Evolutionary conservation across 2,329 filamentous ascomycete species (phyloP), one percentile per base, ranked within the genome.

Genomic region (Alternaria sp.): DNA sequence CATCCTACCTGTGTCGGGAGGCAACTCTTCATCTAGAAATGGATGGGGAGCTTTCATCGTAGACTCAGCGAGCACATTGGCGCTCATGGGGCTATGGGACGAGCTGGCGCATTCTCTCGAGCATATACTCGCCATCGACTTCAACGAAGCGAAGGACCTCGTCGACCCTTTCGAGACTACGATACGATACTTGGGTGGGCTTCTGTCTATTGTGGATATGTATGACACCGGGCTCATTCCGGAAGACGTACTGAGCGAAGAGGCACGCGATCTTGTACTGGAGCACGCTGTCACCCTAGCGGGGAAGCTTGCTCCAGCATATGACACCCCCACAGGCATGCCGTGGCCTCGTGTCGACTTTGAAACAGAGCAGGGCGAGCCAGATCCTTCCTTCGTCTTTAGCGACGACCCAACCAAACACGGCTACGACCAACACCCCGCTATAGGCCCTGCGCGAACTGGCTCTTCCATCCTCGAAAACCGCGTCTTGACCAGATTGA

Each of bases 311-410:
- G 78, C 72, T 5, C 79, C 80, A 7, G 79, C 78, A 3, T 82
- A 80, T 61, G 76, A 81, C 55, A 79, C 79, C 9, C 79, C 79
- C 4, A 80, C 80, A 3, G 80, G 81, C 20, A 75, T 82, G 78
- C 77, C 81, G 15, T 84, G 80, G 80, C 82, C 82, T 9, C 80
- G 80, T n/a, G 77, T 84, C 15, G 74, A 84, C 61, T 82, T 83
- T 68, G 74, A 63, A n/a, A 75, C 69, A 2, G 65, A 71, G n/a
- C 64, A 73, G 55, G 80, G 79, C 18, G 71, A 74, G 15, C 67
- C 75, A 20, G 73, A 76, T 46, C 74, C 78, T 15, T 71, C 75
- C 3, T 72, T 68, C 10, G 64, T 76, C 8, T 74, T 75, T 45
- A 44, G 67, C 3, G 63, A 74, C 26, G 59, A 79, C 28, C 75